phyloP scores from a whole-genome alignment of 208 protist genomes.

The Leishmania braziliensis region DNA sequence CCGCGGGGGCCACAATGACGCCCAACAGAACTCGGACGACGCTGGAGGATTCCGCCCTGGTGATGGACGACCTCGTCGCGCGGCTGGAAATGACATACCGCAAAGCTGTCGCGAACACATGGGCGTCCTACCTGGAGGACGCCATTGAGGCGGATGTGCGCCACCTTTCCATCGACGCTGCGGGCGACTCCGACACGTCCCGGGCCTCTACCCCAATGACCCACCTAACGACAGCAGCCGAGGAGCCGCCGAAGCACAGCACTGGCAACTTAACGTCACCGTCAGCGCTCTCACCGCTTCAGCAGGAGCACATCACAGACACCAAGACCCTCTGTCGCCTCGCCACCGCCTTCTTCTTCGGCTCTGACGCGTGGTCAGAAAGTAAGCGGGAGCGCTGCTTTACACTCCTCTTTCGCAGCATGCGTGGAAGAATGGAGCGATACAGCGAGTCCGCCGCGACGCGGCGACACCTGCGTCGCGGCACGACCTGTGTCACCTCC shows the following conservation, averaged over 20 bases:
- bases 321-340: conserved; percentile 49
- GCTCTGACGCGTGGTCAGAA: conserved; percentile 48
- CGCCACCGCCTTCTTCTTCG: conserved; percentile 74
- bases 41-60: conserved; percentile 36
- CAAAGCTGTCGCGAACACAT: conserved; percentile 55
- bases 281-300: not conserved
- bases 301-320: conserved; percentile 23
- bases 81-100: conserved; percentile 58
- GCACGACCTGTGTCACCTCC: conserved; percentile 14
- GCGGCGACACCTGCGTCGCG: conserved; percentile 31
- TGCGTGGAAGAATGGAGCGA: conserved; percentile 28
- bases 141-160: conserved; percentile 30
- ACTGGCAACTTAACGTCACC: not conserved
- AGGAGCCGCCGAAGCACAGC: not conserved
- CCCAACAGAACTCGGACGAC: conserved; percentile 12
- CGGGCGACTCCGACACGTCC: not conserved
- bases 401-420: conserved; percentile 35
- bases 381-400: conserved; percentile 35
- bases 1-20: not conserved
- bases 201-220: not conserved
- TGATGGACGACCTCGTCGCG: conserved; percentile 69
- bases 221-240: not conserved
- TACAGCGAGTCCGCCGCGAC: conserved; percentile 38
- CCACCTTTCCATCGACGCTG: not conserved
- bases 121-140: conserved; percentile 59